phyloP scores from a whole-genome alignment of 345 rosid species.

The Dipteronia sinensis region DNA sequence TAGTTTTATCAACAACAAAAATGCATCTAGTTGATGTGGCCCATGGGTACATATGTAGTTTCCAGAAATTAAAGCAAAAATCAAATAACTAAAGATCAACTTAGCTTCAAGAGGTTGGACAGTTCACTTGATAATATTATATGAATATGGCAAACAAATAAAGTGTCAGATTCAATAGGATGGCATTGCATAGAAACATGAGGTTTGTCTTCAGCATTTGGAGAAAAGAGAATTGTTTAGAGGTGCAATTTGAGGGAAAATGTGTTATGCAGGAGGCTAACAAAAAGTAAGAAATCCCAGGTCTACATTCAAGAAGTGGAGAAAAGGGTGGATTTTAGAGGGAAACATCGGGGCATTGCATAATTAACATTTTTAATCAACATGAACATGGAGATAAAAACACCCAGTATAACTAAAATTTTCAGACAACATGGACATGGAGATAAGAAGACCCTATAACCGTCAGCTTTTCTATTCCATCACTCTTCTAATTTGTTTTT shows the following conservation, averaged over 20 bases:
- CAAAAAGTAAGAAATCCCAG: neutral
- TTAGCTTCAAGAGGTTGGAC: neutral
- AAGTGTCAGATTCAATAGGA: neutral
- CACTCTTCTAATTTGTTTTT: neutral
- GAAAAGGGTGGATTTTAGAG: neutral
- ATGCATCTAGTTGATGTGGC: too few species aligned
- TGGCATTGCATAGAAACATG: neutral
- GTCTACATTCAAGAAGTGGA: neutral
- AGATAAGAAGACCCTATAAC: neutral
- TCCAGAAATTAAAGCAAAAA: slow-evolving; percentile 6
- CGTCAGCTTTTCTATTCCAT: neutral
- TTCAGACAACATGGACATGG: neutral
- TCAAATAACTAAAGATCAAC: neutral
- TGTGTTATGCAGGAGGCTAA: neutral
- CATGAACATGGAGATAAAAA: neutral
- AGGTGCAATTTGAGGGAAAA: neutral
- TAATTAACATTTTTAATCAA: neutral
- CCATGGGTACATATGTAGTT: too few species aligned
- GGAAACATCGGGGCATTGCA: neutral
- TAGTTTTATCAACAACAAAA: neutral
- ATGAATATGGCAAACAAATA: neutral
- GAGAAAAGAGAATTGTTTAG: neutral
- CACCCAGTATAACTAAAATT: neutral
- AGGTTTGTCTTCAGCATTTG: neutral
- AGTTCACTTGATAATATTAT: neutral